Evolutionary conservation across 2,329 filamentous ascomycete species (phyloP), one percentile per base, ranked within the genome.

Genomic region (Chrysosporium keratinophilum): DNA sequence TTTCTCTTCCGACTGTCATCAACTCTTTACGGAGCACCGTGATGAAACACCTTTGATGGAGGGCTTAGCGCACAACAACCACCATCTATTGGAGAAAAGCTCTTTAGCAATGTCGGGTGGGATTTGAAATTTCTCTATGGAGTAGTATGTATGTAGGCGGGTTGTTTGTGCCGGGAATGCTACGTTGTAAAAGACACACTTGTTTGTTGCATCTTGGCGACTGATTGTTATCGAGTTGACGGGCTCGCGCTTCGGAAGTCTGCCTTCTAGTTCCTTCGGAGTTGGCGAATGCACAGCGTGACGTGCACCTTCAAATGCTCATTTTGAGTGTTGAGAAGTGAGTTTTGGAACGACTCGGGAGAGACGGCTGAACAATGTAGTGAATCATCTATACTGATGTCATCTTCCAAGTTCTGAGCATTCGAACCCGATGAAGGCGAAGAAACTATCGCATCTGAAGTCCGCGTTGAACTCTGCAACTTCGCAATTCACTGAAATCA

Each of bases 401-500:
- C 45, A 39, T 48, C 34, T 12, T 45, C 3, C 23, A 28, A 28
- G 23, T 28, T 28, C 23, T 28, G 23, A 28, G 7, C 23, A 3
- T 28, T 28, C 12, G 37, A 23, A 19, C 11, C 11, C 47, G 15
- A 14, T 9, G 17, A 37, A n/a, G 28, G 35, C 47, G 15, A 35
- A 33, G 19, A 41, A 43, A 17, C n/a, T 42, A 9, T 28, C 4
- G 6, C 10, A 34, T 37, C 39, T 23, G 49, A 31, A 40, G 35
- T 44, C 49, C 39, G 49, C 40, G n/a, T 28, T 51, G 28, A 23
- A 44, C 12, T 51, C 39, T 51, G 49, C 49, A 34, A 35, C 15
- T 44, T 51, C 49, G 49, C 44, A 51, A 51, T 51, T 37, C 31
- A 51, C 49, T 51, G 40, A 51, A 44, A 31, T 51, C 35, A 17